phyloP scores from a whole-genome alignment of 2,329 filamentous ascomycete species.

The Aspergillus sergii region DNA sequence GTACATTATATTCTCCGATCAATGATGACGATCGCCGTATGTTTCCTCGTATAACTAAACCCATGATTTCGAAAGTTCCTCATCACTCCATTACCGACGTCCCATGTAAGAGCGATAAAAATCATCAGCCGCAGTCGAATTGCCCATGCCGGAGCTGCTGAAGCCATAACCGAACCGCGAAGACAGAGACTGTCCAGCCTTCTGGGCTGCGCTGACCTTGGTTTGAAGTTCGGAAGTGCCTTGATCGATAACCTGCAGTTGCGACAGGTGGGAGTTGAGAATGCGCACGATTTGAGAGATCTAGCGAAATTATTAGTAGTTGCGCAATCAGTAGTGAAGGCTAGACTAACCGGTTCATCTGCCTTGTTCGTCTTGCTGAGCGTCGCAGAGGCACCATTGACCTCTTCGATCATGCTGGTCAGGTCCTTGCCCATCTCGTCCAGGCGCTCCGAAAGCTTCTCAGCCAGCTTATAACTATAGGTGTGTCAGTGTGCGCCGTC shows the following conservation, averaged over 20 bases:
- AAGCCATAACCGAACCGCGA: slow-evolving; percentile 41
- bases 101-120: slow-evolving; percentile 90
- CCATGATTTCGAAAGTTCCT: neutral
- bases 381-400: slow-evolving; percentile 88
- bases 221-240: slow-evolving; percentile 78
- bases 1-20: slow-evolving; percentile 11
- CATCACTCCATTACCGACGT: slow-evolving; percentile 53
- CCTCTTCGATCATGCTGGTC: slow-evolving; percentile 95
- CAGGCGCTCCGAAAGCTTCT: slow-evolving; percentile 86
- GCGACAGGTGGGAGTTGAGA: slow-evolving; percentile 87
- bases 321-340: slow-evolving; percentile 4
- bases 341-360: slow-evolving; percentile 75
- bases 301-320: slow-evolving; percentile 47
- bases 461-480: slow-evolving; percentile 78
- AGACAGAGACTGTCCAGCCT: slow-evolving; percentile 65
- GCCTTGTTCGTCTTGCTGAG: slow-evolving; percentile 87
- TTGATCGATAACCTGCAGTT: slow-evolving; percentile 90
- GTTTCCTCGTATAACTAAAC: slow-evolving; percentile 1
- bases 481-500: slow-evolving; percentile 23
- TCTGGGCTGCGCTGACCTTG: slow-evolving; percentile 81
- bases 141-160: slow-evolving; percentile 41
- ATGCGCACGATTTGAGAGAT: slow-evolving; percentile 94
- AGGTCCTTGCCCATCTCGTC: slow-evolving; percentile 94
- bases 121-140: slow-evolving; percentile 66
- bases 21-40: slow-evolving; percentile 4